Base-by-base conservation (phyloP, 2,329 filamentous ascomycete species). In the Mycogone perniciosa region DNA sequence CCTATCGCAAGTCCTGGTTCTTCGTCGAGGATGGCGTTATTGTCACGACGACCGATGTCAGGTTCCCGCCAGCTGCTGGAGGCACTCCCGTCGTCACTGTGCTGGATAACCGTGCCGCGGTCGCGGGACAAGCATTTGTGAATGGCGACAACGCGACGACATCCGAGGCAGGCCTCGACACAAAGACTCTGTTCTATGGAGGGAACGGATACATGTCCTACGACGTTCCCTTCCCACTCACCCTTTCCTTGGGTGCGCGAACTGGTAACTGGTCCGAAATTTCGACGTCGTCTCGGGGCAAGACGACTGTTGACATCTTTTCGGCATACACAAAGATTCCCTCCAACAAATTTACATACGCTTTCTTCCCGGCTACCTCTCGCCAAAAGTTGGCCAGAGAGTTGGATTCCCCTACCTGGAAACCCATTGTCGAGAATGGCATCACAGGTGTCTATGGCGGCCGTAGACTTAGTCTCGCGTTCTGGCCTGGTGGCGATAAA, bases 241-340 rank as follows among this genome's bases (percentile, higher is more conserved):
- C 55, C 5, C 11, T 60, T 0, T 56, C 53, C 5, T 50, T 57
- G 31, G 59, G 57, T 13, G 40, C 52, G 31, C 54, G 57, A 29
- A 56, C 48, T 3, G 59, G 59, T 11, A 59, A 60, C 41, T 60
- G 59, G 59, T 57, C 57, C 26, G 55, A 54, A 29, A 60, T 60
- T 33, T 60, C 56, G 3, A 58, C 57, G 4, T 60, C 59, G 2
- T 55, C 47, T 4, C 48, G 41, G n/a, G 57, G 58, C 10, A 29
- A 41, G 20, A 47, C 44, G 4, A 55, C 57, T 1, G 50, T 48
- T 7, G 47, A 55, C 44, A 53, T 61, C 10, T 61, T 61, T 44
- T 60, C 58, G 1, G 59, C 58, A 0, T 61, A 59, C 43, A 54
- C 52, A 1, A 56, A 51, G 20, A 42, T 57, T 31, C 41, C 47